Conservation (phyloP, 1,139 yeast genomes). For the Kodamaea alishanica region DNA sequence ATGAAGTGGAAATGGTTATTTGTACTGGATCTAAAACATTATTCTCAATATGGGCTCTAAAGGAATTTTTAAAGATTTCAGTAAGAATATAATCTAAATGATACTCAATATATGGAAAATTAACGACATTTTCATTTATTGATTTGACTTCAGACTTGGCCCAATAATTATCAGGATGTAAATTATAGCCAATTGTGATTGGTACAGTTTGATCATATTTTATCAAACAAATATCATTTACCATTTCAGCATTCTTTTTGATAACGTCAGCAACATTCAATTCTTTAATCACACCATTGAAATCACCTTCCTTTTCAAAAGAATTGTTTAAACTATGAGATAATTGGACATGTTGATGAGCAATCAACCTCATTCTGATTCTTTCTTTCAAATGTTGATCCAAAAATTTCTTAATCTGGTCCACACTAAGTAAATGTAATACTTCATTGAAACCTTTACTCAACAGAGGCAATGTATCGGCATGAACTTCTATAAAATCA, state of each 20-base stretch:
- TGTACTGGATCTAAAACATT: constrained; percentile 56
- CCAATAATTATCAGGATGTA: constrained; percentile 34
- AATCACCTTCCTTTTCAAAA: constrained; percentile 37
- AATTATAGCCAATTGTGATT: constrained; percentile 49
- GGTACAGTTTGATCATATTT: constrained; percentile 75
- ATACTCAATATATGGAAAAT: constrained; percentile 77
- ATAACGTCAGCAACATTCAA: constrained; percentile 62
- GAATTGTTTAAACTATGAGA: constrained; percentile 9
- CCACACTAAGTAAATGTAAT: constrained; percentile 46
- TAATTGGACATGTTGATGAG: constrained; percentile 71
- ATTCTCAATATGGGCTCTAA: constrained; percentile 80
- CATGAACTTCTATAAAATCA: constrained; percentile 66
- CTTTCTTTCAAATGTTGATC: constrained; percentile 80
- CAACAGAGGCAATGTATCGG: constrained; percentile 75
- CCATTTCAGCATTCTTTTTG: constrained; percentile 63
- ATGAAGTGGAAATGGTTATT: constrained; percentile 60
- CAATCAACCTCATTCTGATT: constrained; percentile 78
- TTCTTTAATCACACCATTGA: constrained; percentile 67
- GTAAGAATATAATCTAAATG: constrained; percentile 84
- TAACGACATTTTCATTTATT: constrained; percentile 17
- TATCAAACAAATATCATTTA: constrained; percentile 75
- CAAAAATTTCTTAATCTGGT: constrained; percentile 56
- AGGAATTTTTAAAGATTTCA: constrained; percentile 83
- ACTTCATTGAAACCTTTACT: constrained; percentile 85
- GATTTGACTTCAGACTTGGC: constrained; percentile 28